Evolutionary conservation across 192 early-diverging fungal genomes (phyloP).

Genomic region (Linderina pennispora): DNA sequence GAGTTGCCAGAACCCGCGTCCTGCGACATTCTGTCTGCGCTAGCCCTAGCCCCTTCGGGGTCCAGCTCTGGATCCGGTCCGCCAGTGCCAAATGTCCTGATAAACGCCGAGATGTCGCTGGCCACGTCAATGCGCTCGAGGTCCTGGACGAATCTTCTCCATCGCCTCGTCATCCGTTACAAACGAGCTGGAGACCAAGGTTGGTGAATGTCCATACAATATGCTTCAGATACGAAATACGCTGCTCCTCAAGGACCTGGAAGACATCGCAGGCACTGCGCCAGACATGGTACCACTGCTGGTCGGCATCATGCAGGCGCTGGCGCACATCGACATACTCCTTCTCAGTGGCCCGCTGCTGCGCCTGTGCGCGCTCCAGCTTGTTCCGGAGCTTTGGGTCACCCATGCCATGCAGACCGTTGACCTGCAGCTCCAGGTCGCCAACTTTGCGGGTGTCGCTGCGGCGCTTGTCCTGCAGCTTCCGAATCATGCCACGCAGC

Average conservation of each 20-base stretch:
- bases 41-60: no score
- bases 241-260: slow-evolving; percentile 60
- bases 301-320: slow-evolving; percentile 39
- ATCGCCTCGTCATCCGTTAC: slow-evolving; percentile 72
- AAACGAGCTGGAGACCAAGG: slow-evolving; percentile 59
- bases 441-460: slow-evolving; percentile 47
- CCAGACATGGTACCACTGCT: slow-evolving; percentile 44
- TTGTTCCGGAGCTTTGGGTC: slow-evolving; percentile 38
- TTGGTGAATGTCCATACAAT: slow-evolving; percentile 69
- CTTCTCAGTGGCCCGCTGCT: slow-evolving; percentile 32
- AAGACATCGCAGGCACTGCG: slow-evolving; percentile 42
- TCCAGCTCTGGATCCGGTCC: slow-evolving; percentile 20
- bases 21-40: no score
- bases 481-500: slow-evolving; percentile 39
- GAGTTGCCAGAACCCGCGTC: no score
- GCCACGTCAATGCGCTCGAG: slow-evolving; percentile 59
- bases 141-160: slow-evolving; percentile 60
- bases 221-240: slow-evolving; percentile 61
- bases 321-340: slow-evolving; percentile 29
- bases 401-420: slow-evolving; percentile 30
- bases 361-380: slow-evolving; percentile 37
- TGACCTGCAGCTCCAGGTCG: slow-evolving; percentile 40
- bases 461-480: slow-evolving; percentile 52
- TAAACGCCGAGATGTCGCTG: slow-evolving; percentile 59
- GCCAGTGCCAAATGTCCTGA: slow-evolving; percentile 59